Evolutionary conservation across 805 yeast species (phyloP).

Genomic region (Metschnikowia amazonensis): DNA sequence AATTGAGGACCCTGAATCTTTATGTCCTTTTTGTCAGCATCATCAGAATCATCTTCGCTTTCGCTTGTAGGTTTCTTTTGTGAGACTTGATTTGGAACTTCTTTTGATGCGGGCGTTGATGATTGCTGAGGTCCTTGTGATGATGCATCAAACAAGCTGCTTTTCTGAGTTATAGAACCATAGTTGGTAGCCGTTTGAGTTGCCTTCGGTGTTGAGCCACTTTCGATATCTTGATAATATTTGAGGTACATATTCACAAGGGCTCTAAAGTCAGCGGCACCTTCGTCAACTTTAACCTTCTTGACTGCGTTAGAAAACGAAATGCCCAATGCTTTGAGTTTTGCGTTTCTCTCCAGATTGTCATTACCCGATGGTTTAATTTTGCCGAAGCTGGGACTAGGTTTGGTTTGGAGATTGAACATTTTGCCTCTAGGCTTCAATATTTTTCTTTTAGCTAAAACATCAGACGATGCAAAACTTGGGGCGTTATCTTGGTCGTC

Average conservation of each 20-base stretch:
- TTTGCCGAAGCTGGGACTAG: background rate
- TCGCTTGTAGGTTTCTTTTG: background rate
- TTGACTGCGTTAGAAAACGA: slow-evolving; percentile 51
- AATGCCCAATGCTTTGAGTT: slow-evolving; percentile 62
- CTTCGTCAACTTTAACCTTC: slow-evolving; percentile 38
- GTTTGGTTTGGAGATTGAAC: slow-evolving; percentile 9
- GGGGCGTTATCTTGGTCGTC: slow-evolving; percentile 15
- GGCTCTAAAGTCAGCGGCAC: slow-evolving; percentile 53
- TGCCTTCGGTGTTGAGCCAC: background rate
- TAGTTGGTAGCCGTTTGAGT: background rate
- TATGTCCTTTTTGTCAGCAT: slow-evolving; percentile 17
- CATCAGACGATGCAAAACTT: slow-evolving; percentile 50
- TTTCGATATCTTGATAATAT: slow-evolving; percentile 41
- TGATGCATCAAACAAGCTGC: background rate
- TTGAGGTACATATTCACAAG: slow-evolving; percentile 56
- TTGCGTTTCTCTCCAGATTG: slow-evolving; percentile 36
- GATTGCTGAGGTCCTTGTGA: slow-evolving; percentile 14
- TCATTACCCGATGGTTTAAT: background rate
- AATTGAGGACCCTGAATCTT: slow-evolving; percentile 38
- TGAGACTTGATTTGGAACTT: background rate
- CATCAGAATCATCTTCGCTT: slow-evolving; percentile 28
- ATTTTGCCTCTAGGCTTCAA: slow-evolving; percentile 46
- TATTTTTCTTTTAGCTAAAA: slow-evolving; percentile 66
- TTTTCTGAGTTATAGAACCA: background rate
- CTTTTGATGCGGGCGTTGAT: slow-evolving; percentile 7